Percentiles rank a stretch among this genome's conserved stretches.
phyloP scores from a whole-genome alignment of 1,284 basidiomycete genomes.

The Apiotrichum porosum region DNA sequence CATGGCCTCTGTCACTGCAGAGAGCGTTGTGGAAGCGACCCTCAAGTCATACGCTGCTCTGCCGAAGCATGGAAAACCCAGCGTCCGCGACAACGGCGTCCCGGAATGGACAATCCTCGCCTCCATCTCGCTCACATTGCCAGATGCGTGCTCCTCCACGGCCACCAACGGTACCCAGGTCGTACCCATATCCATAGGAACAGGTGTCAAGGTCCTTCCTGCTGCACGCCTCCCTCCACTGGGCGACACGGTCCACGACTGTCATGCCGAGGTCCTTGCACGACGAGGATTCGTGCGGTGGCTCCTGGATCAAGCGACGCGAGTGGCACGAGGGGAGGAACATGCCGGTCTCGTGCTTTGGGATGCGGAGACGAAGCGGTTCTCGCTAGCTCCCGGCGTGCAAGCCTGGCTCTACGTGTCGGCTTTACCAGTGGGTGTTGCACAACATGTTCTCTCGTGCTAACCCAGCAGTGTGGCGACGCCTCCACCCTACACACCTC shows the following conservation, averaged over 20 bases:
- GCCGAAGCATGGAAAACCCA: conserved; percentile 44
- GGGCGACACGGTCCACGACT: conserved; percentile 84
- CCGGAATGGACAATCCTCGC: conserved; percentile 50
- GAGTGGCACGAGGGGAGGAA: conserved; percentile 30
- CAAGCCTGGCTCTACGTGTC: conserved; percentile 73
- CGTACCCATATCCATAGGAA: conserved; percentile 66
- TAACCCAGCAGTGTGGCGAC: conserved; percentile 67
- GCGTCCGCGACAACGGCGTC: conserved; percentile 37
- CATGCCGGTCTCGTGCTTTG: conserved; percentile 8
- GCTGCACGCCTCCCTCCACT: conserved; percentile 57
- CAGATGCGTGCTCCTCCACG: background rate
- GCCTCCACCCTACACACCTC: conserved; percentile 77
- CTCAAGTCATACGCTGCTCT: conserved; percentile 29
- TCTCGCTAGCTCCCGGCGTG: conserved; percentile 55
- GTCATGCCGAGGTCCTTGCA: conserved; percentile 84
- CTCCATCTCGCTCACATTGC: conserved; percentile 26
- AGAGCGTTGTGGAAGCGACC: conserved; percentile 5
- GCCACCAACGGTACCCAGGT: background rate
- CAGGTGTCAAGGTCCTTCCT: conserved; percentile 84
- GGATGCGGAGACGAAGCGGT: conserved; percentile 38
- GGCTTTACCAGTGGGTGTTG: conserved; percentile 71
- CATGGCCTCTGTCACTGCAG: too few species aligned
- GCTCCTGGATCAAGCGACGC: conserved; percentile 65
- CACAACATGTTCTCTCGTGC: background rate
- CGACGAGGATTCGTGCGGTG: conserved; percentile 73